Evolutionary conservation across 208 protist species (phyloP), one percentile per base, ranked within the genome.

Genomic region (Leishmania martiniquensis): DNA sequence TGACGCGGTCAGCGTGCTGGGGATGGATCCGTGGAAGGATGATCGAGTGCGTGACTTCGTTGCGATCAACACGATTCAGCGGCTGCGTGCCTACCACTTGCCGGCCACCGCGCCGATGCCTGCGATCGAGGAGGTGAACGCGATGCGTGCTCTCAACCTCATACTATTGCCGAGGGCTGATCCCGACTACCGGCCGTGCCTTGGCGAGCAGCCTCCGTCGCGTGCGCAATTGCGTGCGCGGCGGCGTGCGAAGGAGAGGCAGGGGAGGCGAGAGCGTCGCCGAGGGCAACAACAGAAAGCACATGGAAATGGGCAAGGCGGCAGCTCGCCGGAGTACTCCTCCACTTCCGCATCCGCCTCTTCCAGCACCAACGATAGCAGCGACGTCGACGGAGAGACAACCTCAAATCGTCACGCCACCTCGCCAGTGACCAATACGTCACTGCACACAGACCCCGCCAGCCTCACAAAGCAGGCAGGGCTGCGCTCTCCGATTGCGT

Each of bases 1-100:
- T 2, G 81, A 85, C n/a, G 55, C 70, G 22, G 76, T 85, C 34
- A 74, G 65, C 20, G 67, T 79, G 10, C 82, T 78, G 4, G 84
- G 86, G 45, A 95, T 96, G 90, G 92, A 96, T 78, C 89, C 90
- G 12, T 96, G 92, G 91, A 93, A 92, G 52, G 92, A 96, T 66
- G 92, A 96, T 69, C 80, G 92, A 25, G 88, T 87, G 57, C 85
- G 92, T 47, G 92, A 96, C 76, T 96, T 94, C 66, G 84, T 96
- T n/a, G 87, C 89, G 20, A 80, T 96, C 52, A 96, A 96, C 86
- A 93, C 88, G 17, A 94, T 96, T 67, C 90, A 93, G 72, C 87
- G 92, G 4, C 86, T 96, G 15, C 92, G 90, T 44, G 86, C 87
- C 25, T 96, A 95, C 65, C 92, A 96, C 76, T 76, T 90, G 62